phyloP scores from a whole-genome alignment of 768 basidiomycete genomes.

The Suillus fuscotomentosus region DNA sequence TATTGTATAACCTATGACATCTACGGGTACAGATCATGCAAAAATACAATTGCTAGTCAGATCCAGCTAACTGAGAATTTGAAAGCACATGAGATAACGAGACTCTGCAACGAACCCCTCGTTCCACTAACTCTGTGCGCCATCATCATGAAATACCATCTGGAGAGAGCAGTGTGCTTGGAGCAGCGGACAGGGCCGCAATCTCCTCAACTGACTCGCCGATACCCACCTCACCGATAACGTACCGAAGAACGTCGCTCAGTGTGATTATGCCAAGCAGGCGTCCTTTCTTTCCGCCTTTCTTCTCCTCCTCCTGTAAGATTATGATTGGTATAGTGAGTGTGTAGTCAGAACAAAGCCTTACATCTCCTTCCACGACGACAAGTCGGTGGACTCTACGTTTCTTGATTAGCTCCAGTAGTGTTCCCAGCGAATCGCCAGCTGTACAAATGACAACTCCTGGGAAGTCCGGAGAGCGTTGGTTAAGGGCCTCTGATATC shows the following conservation, averaged over 20 bases:
- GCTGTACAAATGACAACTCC: constrained; percentile 96
- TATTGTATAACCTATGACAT: constrained; percentile 4
- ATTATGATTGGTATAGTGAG: constrained; percentile 1
- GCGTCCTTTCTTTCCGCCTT: constrained; percentile 79
- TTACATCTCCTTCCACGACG: constrained; percentile 88
- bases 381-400: constrained; percentile 92
- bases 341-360: constrained; percentile 16
- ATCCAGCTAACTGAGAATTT: constrained; percentile 2
- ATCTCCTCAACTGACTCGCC: constrained; percentile 39
- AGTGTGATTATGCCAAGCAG: constrained; percentile 86
- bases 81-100: constrained; percentile 4
- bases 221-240: constrained; percentile 66
- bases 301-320: constrained; percentile 72
- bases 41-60: constrained; percentile 8
- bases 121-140: background rate
- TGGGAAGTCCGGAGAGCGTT: constrained; percentile 92
- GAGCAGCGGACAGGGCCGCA: background rate
- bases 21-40: constrained; percentile 5
- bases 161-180: constrained; percentile 15
- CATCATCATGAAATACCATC: constrained; percentile 19
- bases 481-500: constrained; percentile 87
- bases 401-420: constrained; percentile 90
- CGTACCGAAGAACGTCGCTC: constrained; percentile 83
- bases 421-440: constrained; percentile 85
- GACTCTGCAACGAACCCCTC: background rate